These are phyloP conservation scores for Cladosporium austrohemisphaericum DNA, from an alignment of 2,329 filamentous ascomycete genomes.

Conservation along the genomic window DNA sequence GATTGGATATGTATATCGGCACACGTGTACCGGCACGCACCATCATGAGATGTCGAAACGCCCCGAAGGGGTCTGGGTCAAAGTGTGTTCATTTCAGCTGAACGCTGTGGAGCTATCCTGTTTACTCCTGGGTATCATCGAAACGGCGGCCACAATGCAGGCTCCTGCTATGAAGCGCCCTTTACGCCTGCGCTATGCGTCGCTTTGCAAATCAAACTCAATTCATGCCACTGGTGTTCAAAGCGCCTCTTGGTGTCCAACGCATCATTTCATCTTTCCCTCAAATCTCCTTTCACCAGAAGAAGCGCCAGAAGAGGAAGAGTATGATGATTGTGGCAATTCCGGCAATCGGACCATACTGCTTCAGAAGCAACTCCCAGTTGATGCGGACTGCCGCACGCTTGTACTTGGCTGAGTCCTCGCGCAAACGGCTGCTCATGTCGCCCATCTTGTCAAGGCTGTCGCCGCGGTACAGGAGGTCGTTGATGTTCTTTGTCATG, in stretches of 20 bases:
- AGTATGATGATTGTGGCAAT: conserved; percentile 78
- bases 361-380: conserved; percentile 93
- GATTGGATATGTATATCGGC: too few species aligned
- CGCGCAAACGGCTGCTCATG: conserved; percentile 77
- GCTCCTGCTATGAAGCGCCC: conserved; percentile 18
- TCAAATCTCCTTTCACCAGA: conserved; percentile 60
- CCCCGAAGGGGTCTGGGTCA: conserved; percentile 6
- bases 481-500: conserved; percentile 99
- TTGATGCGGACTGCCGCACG: conserved; percentile 93
- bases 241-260: not conserved
- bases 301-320: conserved; percentile 91
- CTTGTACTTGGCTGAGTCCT: conserved; percentile 93
- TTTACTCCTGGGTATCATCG: conserved; percentile 26
- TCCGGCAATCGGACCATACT: conserved; percentile 86
- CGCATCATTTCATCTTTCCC: not conserved
- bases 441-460: conserved; percentile 96
- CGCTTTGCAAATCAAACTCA: conserved; percentile 23
- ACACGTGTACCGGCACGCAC: too few species aligned
- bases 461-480: conserved; percentile 90
- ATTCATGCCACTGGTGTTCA: conserved; percentile 4
- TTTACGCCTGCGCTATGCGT: conserved; percentile 22
- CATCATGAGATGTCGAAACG: not conserved
- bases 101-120: conserved; percentile 17
- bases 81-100: conserved; percentile 9
- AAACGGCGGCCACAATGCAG: conserved; percentile 14